A percentile compares a stretch with the other conserved stretches of the same genome.
Evolutionary conservation across 805 yeast genomes (phyloP).

Genomic region (Pichia membranifaciens): DNA sequence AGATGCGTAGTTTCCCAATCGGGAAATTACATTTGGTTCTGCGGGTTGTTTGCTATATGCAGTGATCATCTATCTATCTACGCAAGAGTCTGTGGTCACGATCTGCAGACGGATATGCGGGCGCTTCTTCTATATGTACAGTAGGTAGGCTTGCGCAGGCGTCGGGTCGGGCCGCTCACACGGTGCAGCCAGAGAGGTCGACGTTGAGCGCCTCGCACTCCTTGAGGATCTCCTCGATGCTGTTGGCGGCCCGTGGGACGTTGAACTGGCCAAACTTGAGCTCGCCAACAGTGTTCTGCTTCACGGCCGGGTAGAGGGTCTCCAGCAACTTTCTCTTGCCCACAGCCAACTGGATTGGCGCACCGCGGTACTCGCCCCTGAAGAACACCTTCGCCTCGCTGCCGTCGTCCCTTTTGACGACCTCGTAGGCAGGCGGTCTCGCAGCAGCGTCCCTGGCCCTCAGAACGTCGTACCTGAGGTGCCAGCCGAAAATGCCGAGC

Average conservation of each 20-base stretch:
- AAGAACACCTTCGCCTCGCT: slow-evolving; percentile 41
- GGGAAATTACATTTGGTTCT: too few species aligned
- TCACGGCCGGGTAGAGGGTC: slow-evolving; percentile 47
- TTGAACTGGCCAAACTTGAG: slow-evolving; percentile 45
- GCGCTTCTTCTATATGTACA: not conserved
- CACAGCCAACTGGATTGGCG: slow-evolving; percentile 44
- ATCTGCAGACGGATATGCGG: not conserved
- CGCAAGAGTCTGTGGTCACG: too few species aligned
- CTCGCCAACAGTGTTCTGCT: slow-evolving; percentile 35
- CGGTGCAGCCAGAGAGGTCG: slow-evolving; percentile 29
- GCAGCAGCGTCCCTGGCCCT: slow-evolving; percentile 36
- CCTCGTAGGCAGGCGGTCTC: slow-evolving; percentile 32
- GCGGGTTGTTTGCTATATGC: slow-evolving; percentile 1
- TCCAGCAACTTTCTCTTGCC: slow-evolving; percentile 63
- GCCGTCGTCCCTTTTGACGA: slow-evolving; percentile 28
- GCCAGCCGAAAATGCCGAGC: slow-evolving; percentile 91
- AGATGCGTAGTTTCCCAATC: not conserved
- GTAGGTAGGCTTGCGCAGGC: too few species aligned
- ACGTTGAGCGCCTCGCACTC: slow-evolving; percentile 40
- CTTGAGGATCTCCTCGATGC: slow-evolving; percentile 44
- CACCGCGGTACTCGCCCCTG: slow-evolving; percentile 37
- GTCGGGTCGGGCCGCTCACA: too few species aligned
- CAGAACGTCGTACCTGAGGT: slow-evolving; percentile 70
- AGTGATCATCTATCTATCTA: too few species aligned
- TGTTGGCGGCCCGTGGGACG: slow-evolving; percentile 36